Conservation (phyloP, 192 early-diverging fungal species). For the Umbelopsis sp. region DNA sequence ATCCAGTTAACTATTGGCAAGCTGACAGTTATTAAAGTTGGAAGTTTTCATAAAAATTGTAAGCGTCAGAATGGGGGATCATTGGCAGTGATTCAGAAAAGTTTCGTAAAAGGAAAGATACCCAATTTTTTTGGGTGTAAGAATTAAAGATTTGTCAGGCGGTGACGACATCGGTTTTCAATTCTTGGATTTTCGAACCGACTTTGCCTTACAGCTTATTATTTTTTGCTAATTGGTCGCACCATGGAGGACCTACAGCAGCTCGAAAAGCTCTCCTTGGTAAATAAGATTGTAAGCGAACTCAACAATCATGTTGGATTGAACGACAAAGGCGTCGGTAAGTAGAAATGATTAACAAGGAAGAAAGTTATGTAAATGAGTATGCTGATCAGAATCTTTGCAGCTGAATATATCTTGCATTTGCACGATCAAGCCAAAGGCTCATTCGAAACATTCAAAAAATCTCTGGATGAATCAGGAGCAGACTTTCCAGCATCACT, state of each 20-base stretch:
- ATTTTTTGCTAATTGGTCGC: not conserved
- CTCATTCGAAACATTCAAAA: slow-evolving; percentile 66
- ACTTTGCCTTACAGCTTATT: not conserved
- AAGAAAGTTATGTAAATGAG: not conserved
- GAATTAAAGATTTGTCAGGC: not conserved
- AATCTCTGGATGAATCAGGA: slow-evolving; percentile 63
- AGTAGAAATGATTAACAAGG: not conserved
- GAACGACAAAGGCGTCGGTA: slow-evolving; percentile 78
- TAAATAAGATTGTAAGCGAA: slow-evolving; percentile 90
- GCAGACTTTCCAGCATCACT: slow-evolving; percentile 87
- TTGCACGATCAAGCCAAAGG: slow-evolving; percentile 72
- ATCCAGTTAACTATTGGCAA: no score
- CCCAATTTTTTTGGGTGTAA: not conserved
- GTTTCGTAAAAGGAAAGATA: not conserved
- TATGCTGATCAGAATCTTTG: not conserved
- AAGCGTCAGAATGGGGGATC: no score
- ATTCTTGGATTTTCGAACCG: not conserved
- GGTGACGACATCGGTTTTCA: not conserved
- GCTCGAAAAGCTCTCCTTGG: slow-evolving; percentile 87
- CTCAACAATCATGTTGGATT: slow-evolving; percentile 90
- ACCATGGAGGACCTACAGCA: slow-evolving; percentile 65
- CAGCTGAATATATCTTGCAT: slow-evolving; percentile 92
- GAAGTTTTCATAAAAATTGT: no score
- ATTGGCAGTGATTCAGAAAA: no score
- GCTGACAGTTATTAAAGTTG: no score